Conservation (phyloP, 345 rosid genomes). For the Eucalyptus sideroxylon region DNA sequence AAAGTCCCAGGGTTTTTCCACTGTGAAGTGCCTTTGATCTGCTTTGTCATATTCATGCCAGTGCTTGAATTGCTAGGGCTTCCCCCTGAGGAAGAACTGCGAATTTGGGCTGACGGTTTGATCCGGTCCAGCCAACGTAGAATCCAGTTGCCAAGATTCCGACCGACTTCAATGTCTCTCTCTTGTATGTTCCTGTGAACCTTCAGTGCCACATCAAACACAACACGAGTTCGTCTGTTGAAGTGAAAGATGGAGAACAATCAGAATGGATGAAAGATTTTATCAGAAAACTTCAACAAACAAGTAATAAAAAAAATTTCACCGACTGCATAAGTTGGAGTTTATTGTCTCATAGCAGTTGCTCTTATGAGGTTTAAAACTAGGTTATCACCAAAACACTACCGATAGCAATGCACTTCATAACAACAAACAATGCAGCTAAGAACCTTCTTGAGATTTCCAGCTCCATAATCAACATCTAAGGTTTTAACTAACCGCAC, state of each 20-base stretch:
- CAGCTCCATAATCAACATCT: background rate
- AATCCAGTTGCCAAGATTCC: slow-evolving; percentile 82
- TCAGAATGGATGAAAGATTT: background rate
- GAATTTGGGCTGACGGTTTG: slow-evolving; percentile 94
- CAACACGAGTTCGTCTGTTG: slow-evolving; percentile 46
- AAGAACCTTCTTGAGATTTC: background rate
- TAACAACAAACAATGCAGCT: background rate
- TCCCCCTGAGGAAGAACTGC: slow-evolving; percentile 14
- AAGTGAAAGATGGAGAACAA: background rate
- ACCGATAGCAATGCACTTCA: background rate
- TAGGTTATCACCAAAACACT: background rate
- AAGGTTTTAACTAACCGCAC: background rate
- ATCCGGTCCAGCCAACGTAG: slow-evolving; percentile 70
- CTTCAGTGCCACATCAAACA: slow-evolving; percentile 51
- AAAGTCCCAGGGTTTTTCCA: slow-evolving; percentile 21
- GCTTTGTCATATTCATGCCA: slow-evolving; percentile 25
- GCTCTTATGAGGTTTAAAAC: background rate
- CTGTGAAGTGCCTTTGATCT: slow-evolving; percentile 13
- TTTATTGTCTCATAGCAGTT: background rate
- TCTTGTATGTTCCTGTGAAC: slow-evolving; percentile 69
- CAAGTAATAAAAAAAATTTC: background rate
- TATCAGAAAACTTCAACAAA: background rate
- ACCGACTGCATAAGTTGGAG: background rate
- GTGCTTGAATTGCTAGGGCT: slow-evolving; percentile 6
- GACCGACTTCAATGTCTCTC: slow-evolving; percentile 83